Evolutionary conservation across 148 eudicot species (phyloP).

Genomic region (Chenopodium album): DNA sequence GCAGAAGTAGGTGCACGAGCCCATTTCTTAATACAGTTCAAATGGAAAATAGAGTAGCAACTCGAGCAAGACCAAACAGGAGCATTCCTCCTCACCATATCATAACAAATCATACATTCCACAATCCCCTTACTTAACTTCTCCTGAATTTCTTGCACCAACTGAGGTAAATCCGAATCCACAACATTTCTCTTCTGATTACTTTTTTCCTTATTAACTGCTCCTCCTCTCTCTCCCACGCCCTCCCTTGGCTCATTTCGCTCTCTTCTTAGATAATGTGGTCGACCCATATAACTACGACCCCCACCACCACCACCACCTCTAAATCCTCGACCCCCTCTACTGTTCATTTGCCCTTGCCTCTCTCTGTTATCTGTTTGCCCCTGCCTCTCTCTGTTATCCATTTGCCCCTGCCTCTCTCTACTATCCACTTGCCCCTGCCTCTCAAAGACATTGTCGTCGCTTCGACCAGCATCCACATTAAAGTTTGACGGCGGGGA

Average conservation of each 20-base stretch:
- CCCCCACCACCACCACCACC: conserved; percentile 18
- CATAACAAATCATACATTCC: conserved; percentile 98
- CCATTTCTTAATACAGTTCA: conserved; percentile 91
- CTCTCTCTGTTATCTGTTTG: not conserved
- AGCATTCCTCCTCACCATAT: conserved; percentile 88
- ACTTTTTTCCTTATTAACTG: conserved; percentile 29
- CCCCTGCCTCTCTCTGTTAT: too few relatives aligned
- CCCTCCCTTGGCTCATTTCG: conserved; percentile 37
- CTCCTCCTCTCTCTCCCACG: conserved; percentile 33
- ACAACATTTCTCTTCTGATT: conserved; percentile 30
- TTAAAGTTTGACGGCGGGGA: conserved; percentile 12
- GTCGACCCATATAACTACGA: conserved; percentile 45
- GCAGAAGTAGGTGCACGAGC: conserved; percentile 86
- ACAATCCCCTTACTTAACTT: conserved; percentile 72
- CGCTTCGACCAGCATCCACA: not conserved
- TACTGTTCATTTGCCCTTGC: not conserved
- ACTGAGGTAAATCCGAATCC: conserved; percentile 57
- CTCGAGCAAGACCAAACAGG: conserved; percentile 90
- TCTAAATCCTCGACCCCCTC: conserved; percentile 27
- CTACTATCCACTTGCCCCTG: not conserved
- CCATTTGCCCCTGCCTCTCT: too few relatives aligned
- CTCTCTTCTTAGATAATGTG: conserved; percentile 48
- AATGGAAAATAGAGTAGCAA: conserved; percentile 86
- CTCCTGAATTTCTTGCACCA: conserved; percentile 93
- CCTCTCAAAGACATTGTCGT: not conserved